phyloP scores from a whole-genome alignment of 176 grass and related monocot species.

The Cymbopogon citratus region DNA sequence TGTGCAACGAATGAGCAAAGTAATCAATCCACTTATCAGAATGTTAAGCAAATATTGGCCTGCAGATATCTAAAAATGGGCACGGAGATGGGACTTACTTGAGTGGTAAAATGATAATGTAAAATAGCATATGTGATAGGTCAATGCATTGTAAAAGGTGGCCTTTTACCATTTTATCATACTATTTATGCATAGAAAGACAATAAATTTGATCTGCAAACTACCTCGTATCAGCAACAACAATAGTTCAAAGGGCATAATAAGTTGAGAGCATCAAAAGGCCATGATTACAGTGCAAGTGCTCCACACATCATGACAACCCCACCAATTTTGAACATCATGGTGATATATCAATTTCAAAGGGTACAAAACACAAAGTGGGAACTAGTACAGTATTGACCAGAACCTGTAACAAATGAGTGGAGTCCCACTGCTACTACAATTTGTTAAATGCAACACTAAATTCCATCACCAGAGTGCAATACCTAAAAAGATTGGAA shows the following conservation, averaged over 20 bases:
- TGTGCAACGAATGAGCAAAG: not conserved
- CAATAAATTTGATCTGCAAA: not conserved
- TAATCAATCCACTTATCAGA: not conserved
- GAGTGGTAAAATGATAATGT: not conserved
- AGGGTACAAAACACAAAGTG: not conserved
- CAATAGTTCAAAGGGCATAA: not conserved
- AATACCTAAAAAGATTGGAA: not conserved
- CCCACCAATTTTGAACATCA: not conserved
- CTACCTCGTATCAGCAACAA: not conserved
- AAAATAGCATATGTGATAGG: not conserved
- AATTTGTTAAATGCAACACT: constrained; percentile 5
- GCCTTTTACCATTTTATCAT: not conserved
- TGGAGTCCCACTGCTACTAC: not conserved
- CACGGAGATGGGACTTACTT: not conserved
- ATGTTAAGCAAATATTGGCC: not conserved
- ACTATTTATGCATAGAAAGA: not conserved
- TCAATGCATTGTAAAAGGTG: not conserved
- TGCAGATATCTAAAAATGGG: not conserved
- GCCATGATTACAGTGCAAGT: not conserved
- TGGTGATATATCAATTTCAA: not conserved
- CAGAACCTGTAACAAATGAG: not conserved
- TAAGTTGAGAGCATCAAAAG: not conserved
- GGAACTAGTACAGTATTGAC: not conserved
- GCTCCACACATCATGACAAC: not conserved
- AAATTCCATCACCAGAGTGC: not conserved